A percentile compares a stretch with the other conserved stretches of the same genome.
Conservation (phyloP, 179 eudicot genomes). For the Patellifolia procumbens region DNA sequence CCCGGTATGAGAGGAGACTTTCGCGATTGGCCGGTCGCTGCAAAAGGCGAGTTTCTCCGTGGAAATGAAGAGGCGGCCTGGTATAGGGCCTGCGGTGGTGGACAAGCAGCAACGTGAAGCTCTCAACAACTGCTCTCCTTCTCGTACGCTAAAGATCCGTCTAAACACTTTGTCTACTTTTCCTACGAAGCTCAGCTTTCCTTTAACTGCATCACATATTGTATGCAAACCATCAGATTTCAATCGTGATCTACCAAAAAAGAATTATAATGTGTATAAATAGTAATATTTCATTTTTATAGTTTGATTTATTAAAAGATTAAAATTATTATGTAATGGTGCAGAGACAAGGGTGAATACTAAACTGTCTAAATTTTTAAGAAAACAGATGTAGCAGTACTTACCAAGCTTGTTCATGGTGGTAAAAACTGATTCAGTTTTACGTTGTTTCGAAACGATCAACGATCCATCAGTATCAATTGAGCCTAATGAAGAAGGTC, state of each 20-base stretch:
- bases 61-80: conserved; percentile 44
- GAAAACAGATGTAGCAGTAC: too few relatives aligned
- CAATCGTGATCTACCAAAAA: neutral
- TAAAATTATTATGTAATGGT: too few relatives aligned
- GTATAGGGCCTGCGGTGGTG: conserved; percentile 41
- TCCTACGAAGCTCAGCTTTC: conserved; percentile 50
- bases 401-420: conserved; percentile 34
- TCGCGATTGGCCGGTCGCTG: conserved; percentile 37
- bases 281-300: too few relatives aligned
- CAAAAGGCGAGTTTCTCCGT: conserved; percentile 47
- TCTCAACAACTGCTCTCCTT: conserved; percentile 36
- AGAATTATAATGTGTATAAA: too few relatives aligned
- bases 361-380: too few relatives aligned
- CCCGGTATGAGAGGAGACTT: conserved; percentile 28
- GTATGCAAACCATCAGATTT: too few relatives aligned
- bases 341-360: too few relatives aligned
- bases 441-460: neutral
- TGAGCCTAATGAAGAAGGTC: neutral
- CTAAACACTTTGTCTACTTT: conserved; percentile 48
- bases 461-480: neutral
- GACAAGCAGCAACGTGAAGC: conserved; percentile 38
- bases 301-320: too few relatives aligned
- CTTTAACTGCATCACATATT: conserved; percentile 23
- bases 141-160: conserved; percentile 32
- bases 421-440: conserved; percentile 21